These are phyloP conservation scores for Breviolum minutum DNA, from an alignment of 73 alveolate species.

Conservation along the genomic window DNA sequence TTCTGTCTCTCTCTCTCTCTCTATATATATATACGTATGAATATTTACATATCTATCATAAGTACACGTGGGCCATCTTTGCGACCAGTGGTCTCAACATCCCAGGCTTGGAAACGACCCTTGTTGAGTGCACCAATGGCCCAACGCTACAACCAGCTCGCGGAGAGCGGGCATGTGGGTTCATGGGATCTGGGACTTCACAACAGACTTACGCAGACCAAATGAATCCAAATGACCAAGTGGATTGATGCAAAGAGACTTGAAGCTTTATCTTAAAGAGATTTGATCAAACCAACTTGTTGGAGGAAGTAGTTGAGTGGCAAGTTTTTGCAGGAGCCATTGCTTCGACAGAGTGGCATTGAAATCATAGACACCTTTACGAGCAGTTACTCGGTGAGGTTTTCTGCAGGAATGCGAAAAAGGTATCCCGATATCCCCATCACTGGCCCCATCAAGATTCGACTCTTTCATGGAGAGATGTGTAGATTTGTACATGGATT, in stretches of 20 bases:
- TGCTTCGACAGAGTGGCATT: conserved; percentile 20
- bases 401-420: not conserved
- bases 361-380: conserved; percentile 70
- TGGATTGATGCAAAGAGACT: not conserved
- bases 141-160: conserved; percentile 34
- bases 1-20: too few relatives aligned
- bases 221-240: not conserved
- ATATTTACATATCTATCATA: too few relatives aligned
- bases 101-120: conserved; percentile 77
- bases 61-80: not conserved
- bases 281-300: not conserved
- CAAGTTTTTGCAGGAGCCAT: not conserved
- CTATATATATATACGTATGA: too few relatives aligned
- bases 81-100: not conserved
- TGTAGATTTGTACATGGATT: not conserved
- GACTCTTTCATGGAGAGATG: not conserved
- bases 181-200: not conserved
- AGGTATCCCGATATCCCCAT: not conserved
- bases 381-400: not conserved
- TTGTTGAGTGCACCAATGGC: conserved; percentile 15
- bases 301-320: not conserved
- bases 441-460: not conserved
- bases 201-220: not conserved
- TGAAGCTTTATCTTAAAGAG: not conserved
- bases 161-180: conserved; percentile 5